Evolutionary conservation across 2,329 filamentous ascomycete genomes (phyloP).

Genomic region (Fusarium graminum): DNA sequence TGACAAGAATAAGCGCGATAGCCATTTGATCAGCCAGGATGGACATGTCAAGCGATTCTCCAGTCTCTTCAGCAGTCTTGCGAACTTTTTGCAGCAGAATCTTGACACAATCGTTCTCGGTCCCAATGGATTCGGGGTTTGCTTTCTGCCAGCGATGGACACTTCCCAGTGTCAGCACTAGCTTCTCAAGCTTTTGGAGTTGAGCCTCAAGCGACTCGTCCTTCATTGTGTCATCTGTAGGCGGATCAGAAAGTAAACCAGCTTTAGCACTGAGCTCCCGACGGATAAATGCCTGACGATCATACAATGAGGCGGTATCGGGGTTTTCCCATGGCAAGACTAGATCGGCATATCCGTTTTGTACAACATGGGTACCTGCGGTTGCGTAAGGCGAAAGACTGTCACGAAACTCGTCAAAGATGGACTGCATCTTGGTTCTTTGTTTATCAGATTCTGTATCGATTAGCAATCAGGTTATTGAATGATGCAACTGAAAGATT

Average conservation of each 20-base stretch:
- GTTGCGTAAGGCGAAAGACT: neutral
- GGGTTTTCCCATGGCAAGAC: conserved; percentile 21
- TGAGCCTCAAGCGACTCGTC: fast-evolving
- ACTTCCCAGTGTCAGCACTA: neutral
- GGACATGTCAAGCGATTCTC: neutral
- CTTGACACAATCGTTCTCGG: neutral
- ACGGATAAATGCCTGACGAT: neutral
- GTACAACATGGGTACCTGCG: neutral
- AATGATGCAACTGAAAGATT: fast-evolving
- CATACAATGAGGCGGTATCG: neutral
- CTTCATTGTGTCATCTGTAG: fast-evolving
- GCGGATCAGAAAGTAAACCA: fast-evolving
- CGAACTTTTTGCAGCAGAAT: neutral
- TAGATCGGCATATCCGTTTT: conserved; percentile 9
- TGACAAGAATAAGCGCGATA: conserved; percentile 5
- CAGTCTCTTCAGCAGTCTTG: neutral
- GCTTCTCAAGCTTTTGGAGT: conserved; percentile 2
- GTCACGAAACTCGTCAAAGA: neutral
- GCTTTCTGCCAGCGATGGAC: conserved; percentile 14
- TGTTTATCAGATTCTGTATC: neutral
- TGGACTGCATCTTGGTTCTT: neutral
- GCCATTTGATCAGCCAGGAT: neutral
- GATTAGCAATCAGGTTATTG: fast-evolving
- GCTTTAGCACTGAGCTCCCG: neutral
- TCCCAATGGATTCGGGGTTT: neutral